phyloP scores from a whole-genome alignment of 1,139 yeast genomes.

The Pichia terricola region DNA sequence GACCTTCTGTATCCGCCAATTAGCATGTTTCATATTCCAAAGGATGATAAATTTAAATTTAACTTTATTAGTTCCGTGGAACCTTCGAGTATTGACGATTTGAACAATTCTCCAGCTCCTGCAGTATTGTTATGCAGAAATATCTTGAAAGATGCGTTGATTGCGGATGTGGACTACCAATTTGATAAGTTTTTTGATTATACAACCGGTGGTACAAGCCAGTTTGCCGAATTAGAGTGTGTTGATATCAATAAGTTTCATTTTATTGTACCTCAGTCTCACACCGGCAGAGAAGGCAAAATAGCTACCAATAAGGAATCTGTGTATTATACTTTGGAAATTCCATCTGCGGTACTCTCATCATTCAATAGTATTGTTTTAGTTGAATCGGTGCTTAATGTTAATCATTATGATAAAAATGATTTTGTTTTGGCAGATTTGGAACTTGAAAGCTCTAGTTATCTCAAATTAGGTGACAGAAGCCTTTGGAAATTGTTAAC shows the following conservation, averaged over 20 bases:
- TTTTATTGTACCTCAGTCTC: conserved; percentile 39
- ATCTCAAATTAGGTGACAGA: conserved; percentile 25
- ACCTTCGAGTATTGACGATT: conserved; percentile 17
- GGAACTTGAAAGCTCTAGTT: conserved; percentile 20
- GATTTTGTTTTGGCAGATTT: conserved; percentile 34
- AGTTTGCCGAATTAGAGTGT: conserved; percentile 33
- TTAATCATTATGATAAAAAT: conserved; percentile 22
- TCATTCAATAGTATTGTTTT: conserved; percentile 43
- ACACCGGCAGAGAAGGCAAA: conserved; percentile 19
- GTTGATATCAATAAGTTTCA: conserved; percentile 31
- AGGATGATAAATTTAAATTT: conserved; percentile 22
- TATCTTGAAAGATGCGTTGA: conserved; percentile 7
- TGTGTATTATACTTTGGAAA: conserved; percentile 39
- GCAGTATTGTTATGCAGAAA: conserved; percentile 24
- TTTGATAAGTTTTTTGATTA: conserved; percentile 22
- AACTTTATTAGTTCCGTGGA: conserved; percentile 23
- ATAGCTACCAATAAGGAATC: conserved; percentile 45
- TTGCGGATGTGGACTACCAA: background rate
- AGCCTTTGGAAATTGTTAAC: conserved; percentile 29
- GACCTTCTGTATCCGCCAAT: conserved; percentile 19
- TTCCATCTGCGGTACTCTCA: conserved; percentile 28
- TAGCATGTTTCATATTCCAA: conserved; percentile 26
- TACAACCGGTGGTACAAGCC: conserved; percentile 22
- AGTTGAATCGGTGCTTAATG: conserved; percentile 25
- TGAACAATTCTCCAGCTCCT: conserved; percentile 17